Conservation (phyloP, 1,284 basidiomycete species). For the Golubevia sp. region DNA sequence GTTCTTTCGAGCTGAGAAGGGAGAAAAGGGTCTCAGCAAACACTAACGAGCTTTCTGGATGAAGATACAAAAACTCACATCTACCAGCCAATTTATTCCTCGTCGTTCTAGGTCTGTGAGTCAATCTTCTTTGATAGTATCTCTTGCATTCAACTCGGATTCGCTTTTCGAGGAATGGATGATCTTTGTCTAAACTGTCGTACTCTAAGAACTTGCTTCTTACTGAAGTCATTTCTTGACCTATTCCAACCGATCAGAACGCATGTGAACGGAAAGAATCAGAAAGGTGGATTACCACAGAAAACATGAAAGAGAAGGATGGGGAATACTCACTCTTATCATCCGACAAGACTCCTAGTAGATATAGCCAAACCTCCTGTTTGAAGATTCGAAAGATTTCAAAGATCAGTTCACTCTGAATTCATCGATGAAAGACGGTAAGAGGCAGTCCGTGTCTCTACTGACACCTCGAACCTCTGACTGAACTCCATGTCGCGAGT, state of each 20-base stretch:
- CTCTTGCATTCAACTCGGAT: slow-evolving; percentile 46
- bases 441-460: neutral
- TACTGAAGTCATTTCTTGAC: slow-evolving; percentile 56
- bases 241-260: too few relatives aligned
- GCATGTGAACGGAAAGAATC: neutral
- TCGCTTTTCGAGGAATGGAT: slow-evolving; percentile 44
- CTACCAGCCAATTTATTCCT: slow-evolving; percentile 19
- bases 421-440: neutral
- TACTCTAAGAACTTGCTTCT: slow-evolving; percentile 53
- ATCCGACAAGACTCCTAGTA: slow-evolving; percentile 54
- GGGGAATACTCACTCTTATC: slow-evolving; percentile 31
- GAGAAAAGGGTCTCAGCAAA: neutral
- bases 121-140: slow-evolving; percentile 49
- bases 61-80: slow-evolving; percentile 18
- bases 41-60: neutral
- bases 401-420: neutral
- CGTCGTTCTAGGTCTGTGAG: slow-evolving; percentile 21
- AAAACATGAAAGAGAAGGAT: neutral
- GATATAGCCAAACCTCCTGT: slow-evolving; percentile 57
- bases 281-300: neutral
- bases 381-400: neutral
- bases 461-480: slow-evolving; percentile 40
- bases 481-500: slow-evolving; percentile 51
- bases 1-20: slow-evolving; percentile 7
- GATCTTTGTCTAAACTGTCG: slow-evolving; percentile 49